phyloP scores from a whole-genome alignment of 148 eudicot species.

The Fagopyrum esculentum region DNA sequence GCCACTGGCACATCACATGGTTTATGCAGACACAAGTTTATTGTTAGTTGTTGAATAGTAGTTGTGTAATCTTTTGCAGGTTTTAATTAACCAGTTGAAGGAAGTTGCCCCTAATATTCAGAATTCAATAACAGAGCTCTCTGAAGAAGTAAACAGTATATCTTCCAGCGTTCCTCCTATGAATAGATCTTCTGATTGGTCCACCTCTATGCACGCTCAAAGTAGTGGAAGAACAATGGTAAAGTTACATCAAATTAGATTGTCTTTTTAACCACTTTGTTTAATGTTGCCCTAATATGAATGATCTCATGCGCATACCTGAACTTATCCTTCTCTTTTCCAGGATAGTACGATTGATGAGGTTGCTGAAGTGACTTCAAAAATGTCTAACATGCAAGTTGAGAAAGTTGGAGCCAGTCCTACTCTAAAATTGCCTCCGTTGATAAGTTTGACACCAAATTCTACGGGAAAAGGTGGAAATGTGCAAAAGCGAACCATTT shows the following conservation, averaged over 20 bases:
- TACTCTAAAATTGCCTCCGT: constrained; percentile 81
- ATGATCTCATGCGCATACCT: background rate
- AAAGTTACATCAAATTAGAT: constrained; percentile 13
- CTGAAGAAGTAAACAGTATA: constrained; percentile 66
- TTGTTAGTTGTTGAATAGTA: background rate
- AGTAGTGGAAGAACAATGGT: constrained; percentile 64
- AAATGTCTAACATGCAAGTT: constrained; percentile 60
- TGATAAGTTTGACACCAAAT: constrained; percentile 80
- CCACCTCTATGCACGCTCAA: constrained; percentile 63
- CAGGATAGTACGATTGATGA: constrained; percentile 69
- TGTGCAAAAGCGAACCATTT: constrained; percentile 41
- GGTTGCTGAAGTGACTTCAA: constrained; percentile 55
- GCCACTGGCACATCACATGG: background rate
- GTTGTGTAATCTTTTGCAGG: constrained; percentile 30
- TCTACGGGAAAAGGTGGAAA: constrained; percentile 70
- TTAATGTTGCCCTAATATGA: constrained; percentile 6
- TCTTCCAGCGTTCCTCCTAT: constrained; percentile 53
- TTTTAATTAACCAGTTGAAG: constrained; percentile 81
- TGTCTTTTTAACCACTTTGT: background rate
- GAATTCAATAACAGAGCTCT: constrained; percentile 72
- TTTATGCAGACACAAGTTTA: background rate
- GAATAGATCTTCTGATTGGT: constrained; percentile 37
- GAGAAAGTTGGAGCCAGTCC: constrained; percentile 70
- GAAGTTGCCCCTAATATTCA: constrained; percentile 85
- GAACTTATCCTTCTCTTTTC: constrained; percentile 17